Evolutionary conservation across 345 rosid genomes (phyloP).

Genomic region (Lepidium sativum): DNA sequence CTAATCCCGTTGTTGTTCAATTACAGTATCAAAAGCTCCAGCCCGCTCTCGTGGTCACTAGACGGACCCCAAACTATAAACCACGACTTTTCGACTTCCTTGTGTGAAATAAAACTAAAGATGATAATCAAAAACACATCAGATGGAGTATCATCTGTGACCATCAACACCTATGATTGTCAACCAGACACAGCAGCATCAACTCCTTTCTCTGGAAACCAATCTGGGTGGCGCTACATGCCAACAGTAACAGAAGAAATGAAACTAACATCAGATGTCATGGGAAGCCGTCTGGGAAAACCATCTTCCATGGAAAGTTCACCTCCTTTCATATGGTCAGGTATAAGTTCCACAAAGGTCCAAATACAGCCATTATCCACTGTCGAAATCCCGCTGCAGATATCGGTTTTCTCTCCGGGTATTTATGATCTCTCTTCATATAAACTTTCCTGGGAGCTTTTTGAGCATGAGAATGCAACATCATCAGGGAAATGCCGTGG

Average conservation of each 20-base stretch:
- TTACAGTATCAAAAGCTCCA: constrained; percentile 49
- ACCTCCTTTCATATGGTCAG: constrained; percentile 72
- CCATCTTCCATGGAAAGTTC: constrained; percentile 41
- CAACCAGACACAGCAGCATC: constrained; percentile 27
- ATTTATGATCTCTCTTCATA: constrained; percentile 71
- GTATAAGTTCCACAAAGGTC: constrained; percentile 57
- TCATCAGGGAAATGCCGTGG: constrained; percentile 63
- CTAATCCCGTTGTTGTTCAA: neutral
- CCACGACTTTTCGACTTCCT: constrained; percentile 58
- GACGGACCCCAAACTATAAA: constrained; percentile 50
- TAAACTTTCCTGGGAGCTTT: constrained; percentile 59
- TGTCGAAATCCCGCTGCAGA: constrained; percentile 49
- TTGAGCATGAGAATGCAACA: constrained; percentile 21
- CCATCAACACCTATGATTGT: constrained; percentile 37
- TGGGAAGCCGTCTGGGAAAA: constrained; percentile 24
- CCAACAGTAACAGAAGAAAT: constrained; percentile 34
- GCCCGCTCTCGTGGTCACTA: constrained; percentile 67
- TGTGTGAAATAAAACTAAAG: constrained; percentile 51
- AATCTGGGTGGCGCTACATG: constrained; percentile 56
- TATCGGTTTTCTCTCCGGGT: constrained; percentile 72
- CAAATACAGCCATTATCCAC: constrained; percentile 51
- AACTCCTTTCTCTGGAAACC: constrained; percentile 32
- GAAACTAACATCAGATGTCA: constrained; percentile 42
- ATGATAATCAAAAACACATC: constrained; percentile 69
- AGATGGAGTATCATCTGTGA: constrained; percentile 36